A percentile compares a stretch with the other conserved stretches of the same genome.
Evolutionary conservation across 202 grass and related monocot genomes (phyloP).

Genomic region (Elaeis oleifera): DNA sequence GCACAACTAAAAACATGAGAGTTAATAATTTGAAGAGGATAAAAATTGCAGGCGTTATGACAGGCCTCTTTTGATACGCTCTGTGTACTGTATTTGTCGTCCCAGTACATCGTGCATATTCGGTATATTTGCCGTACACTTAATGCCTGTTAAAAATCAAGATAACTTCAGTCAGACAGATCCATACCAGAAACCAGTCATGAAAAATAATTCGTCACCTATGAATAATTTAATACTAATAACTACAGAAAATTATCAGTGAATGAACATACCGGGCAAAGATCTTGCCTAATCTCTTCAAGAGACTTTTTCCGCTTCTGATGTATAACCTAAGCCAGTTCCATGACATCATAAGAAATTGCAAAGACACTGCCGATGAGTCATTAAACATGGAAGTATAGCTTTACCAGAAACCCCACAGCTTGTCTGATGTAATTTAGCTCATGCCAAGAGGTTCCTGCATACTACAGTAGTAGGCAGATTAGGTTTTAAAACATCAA

Average conservation of each 20-base stretch:
- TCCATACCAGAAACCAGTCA: too few species aligned
- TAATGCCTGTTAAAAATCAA: constrained; percentile 42
- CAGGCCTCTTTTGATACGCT: constrained; percentile 74
- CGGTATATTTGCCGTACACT: constrained; percentile 95
- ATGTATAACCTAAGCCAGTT: constrained; percentile 68
- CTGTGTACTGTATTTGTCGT: constrained; percentile 80
- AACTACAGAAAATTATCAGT: constrained; percentile 13
- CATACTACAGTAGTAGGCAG: constrained; percentile 44
- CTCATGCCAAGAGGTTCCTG: constrained; percentile 95
- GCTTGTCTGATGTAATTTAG: constrained; percentile 97
- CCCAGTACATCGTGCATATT: constrained; percentile 99
- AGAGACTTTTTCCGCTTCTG: constrained; percentile 89
- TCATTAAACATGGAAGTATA: not conserved
- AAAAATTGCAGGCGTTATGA: constrained; percentile 6
- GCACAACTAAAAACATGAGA: constrained; percentile 14
- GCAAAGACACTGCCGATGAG: not conserved
- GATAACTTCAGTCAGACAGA: not conserved
- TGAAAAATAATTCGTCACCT: too few species aligned
- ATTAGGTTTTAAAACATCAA: constrained; percentile 20
- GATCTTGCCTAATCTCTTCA: constrained; percentile 85
- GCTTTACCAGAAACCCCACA: constrained; percentile 93
- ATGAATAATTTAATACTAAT: not conserved
- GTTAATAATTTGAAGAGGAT: constrained; percentile 4
- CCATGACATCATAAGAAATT: constrained; percentile 16
- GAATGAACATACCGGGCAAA: constrained; percentile 66